Base-by-base conservation (phyloP, 257 asterid species). In the Thymus quinquecostatus region DNA sequence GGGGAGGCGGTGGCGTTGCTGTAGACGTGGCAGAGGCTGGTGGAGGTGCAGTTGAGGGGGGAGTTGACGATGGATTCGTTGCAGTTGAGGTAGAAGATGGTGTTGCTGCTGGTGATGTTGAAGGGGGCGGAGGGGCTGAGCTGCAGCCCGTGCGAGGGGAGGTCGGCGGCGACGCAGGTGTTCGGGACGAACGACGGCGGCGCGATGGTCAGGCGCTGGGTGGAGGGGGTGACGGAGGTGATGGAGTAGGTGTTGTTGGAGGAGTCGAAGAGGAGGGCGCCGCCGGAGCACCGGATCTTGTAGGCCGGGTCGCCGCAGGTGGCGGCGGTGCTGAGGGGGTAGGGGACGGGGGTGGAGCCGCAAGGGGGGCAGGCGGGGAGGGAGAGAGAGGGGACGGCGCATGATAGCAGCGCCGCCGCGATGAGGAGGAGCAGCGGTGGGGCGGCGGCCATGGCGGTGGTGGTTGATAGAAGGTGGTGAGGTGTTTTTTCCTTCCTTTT, bases 31-130 rank as follows among this genome's bases (percentile, higher is more conserved):
- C 98, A 93, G 73, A 86, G 82, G 75, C 98, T 88, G 73, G 38
- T 47, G 32, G 96, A 64, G 28, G 88, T 69, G 73, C 97, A 93
- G 72, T 91, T 65, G 7, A 93, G 72, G 3, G 91, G 98, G 2
- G 97, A 82, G 0, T 9, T 63, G 56, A 85, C 56, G 9, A 82
- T 5, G 2, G 0, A 0, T 10, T 38, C 13, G 11, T 87, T 2
- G 69, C 98, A 92, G 70, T 92, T 92, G 14, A 92, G 84, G 87
- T 70, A 88, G 50, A 92, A 21, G 36, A 92, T 80, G 13, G 97
- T 92, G 89, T 90, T 92, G 76, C 95, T 84, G 69, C 90, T 67
- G 45, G 98, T 88, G 71, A 92, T 87, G 82, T 90, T 92, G 86
- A 92, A 92, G 38, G 98, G 98, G 2, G 84, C 77, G 28, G 91